These are phyloP conservation scores for Boletus speciosus DNA, from an alignment of 768 basidiomycete species.

Conservation along the genomic window DNA sequence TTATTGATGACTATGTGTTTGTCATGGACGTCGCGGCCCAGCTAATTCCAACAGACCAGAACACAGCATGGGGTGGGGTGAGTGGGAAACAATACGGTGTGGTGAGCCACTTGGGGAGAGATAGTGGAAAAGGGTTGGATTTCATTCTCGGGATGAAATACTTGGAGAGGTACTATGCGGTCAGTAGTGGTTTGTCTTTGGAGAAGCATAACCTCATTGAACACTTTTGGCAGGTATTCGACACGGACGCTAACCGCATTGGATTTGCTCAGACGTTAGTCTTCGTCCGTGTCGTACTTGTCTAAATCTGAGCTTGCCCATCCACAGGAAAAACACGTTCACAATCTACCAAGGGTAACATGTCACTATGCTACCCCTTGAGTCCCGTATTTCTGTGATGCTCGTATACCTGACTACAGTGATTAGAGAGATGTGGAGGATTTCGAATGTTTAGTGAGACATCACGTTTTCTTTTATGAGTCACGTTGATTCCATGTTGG, in stretches of 20 bases:
- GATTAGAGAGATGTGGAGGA: neutral
- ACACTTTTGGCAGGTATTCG: conserved; percentile 15
- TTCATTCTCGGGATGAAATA: neutral
- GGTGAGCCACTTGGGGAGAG: neutral
- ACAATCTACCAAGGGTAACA: neutral
- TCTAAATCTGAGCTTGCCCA: neutral
- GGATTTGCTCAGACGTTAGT: conserved; percentile 26
- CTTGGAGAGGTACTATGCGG: conserved; percentile 3
- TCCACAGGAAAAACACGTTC: conserved; percentile 21
- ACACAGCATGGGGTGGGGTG: conserved; percentile 11
- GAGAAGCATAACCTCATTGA: neutral
- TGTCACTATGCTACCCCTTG: neutral
- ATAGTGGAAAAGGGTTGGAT: neutral
- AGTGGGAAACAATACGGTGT: conserved; percentile 11
- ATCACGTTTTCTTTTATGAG: no score
- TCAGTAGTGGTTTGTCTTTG: neutral
- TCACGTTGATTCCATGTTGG: no score
- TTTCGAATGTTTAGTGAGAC: neutral
- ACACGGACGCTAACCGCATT: conserved; percentile 15
- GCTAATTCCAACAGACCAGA: conserved; percentile 16
- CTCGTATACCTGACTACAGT: neutral
- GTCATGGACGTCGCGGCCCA: conserved; percentile 22
- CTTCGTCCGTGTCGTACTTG: neutral
- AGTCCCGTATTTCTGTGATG: neutral
- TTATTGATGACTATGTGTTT: conserved; percentile 5